Evolutionary conservation across 202 grass and related monocot genomes (phyloP), one percentile per base, ranked within the genome.

Genomic region (Thinopyrum obtusiflorum): DNA sequence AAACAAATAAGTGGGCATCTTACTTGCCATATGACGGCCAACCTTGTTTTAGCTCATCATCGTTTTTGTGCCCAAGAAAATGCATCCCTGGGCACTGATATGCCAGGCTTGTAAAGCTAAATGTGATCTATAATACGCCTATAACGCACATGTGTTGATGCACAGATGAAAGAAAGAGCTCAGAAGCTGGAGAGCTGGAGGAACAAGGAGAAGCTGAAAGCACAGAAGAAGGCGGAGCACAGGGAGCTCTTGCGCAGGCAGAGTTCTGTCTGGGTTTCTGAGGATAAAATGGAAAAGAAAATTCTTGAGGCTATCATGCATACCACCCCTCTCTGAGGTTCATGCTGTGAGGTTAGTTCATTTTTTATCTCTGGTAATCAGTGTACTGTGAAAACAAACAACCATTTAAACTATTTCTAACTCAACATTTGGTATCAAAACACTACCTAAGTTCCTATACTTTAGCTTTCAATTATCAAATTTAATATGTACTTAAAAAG

Each of bases 161-260:
- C 57, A 47, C 87, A 98, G 93, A 92, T 92, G 87, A 92, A 94
- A 89, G 93, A 98, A 94, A 94, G 93, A 94, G 61, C 88, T 32
- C 65, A 94, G 77, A 98, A 93, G 65, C 62, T 94, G 33, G 92
- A 93, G 86, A 89, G 77, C 55, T 98, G 91, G 91, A 89, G 82
- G 84, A 76, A 65, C 67, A 98, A 98, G 83, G 90, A 91, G 83
- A 88, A 88, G 61, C 62, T 79, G 23, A 89, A 47, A 21, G 80
- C 75, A 23, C 61, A 92, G 74, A 94, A 92, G 82, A 92, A 91
- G 85, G 59, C 28, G 0, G 80, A 83, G 6, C 26, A 91, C 6
- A 88, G 42, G 81, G 93, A 94, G 73, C 93, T 94, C 78, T 24
- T 98, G 69, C 88, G 57, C 68, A 88, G 80, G 47, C 79, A 94